Conservation (phyloP, 345 rosid genomes). For the Citropsis articulata region DNA sequence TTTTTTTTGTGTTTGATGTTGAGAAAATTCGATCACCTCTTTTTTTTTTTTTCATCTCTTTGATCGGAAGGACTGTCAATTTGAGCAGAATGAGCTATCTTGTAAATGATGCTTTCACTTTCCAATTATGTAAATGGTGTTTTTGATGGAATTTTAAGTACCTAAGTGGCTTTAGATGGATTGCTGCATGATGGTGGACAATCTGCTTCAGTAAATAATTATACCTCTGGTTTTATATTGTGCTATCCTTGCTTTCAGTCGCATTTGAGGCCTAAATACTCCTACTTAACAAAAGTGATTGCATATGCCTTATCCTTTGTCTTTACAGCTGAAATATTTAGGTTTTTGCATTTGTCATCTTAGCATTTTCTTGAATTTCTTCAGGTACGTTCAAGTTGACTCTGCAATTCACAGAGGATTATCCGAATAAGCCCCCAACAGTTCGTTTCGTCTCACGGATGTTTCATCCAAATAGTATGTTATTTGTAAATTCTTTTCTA, state of each 20-base stretch:
- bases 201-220: not conserved
- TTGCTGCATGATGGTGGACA: not conserved
- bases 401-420: constrained; percentile 61
- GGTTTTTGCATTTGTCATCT: not conserved
- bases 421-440: constrained; percentile 66
- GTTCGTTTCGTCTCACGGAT: constrained; percentile 66
- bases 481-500: not conserved
- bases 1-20: not conserved
- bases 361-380: not conserved
- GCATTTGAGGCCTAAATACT: not conserved
- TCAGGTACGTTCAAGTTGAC: constrained; percentile 67
- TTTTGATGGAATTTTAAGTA: not conserved
- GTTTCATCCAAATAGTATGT: constrained; percentile 73
- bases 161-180: not conserved
- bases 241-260: not conserved
- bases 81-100: not conserved
- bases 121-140: not conserved
- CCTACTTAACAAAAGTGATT: not conserved
- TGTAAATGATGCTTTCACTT: not conserved
- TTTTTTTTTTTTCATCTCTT: not conserved
- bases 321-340: not conserved
- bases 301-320: not conserved
- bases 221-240: not conserved
- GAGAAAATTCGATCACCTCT: not conserved
- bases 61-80: not conserved